These are phyloP conservation scores for Coemansia furcata DNA, from an alignment of 192 early-diverging fungal species.

Conservation along the genomic window DNA sequence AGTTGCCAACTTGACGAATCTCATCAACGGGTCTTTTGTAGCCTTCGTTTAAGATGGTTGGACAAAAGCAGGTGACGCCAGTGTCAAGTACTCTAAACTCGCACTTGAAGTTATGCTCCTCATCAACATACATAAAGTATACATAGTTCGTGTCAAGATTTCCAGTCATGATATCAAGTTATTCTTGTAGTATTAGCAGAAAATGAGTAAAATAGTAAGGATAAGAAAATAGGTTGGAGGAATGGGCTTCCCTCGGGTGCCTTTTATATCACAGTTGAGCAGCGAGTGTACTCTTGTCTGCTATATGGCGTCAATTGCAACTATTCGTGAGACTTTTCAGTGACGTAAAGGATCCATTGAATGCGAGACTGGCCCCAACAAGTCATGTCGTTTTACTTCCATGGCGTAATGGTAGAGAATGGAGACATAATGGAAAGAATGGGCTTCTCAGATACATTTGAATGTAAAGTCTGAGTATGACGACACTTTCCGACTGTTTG, in stretches of 20 bases:
- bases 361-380: no score
- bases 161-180: neutral
- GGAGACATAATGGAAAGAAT: no score
- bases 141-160: neutral
- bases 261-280: neutral
- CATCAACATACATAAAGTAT: neutral
- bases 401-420: no score
- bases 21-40: neutral
- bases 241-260: neutral
- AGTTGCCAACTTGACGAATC: neutral
- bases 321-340: neutral
- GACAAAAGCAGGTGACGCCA: neutral
- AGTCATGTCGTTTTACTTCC: no score
- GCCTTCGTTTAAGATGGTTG: neutral
- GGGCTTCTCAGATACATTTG: no score
- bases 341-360: no score
- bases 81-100: neutral
- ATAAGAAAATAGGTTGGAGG: neutral
- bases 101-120: neutral
- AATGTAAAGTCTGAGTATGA: no score
- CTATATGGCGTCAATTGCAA: neutral
- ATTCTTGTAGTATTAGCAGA: neutral
- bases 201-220: neutral
- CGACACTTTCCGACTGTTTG: no score
- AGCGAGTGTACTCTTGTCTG: neutral